Conservation (phyloP, 306 rosid species). For the Bauhinia variegata region DNA sequence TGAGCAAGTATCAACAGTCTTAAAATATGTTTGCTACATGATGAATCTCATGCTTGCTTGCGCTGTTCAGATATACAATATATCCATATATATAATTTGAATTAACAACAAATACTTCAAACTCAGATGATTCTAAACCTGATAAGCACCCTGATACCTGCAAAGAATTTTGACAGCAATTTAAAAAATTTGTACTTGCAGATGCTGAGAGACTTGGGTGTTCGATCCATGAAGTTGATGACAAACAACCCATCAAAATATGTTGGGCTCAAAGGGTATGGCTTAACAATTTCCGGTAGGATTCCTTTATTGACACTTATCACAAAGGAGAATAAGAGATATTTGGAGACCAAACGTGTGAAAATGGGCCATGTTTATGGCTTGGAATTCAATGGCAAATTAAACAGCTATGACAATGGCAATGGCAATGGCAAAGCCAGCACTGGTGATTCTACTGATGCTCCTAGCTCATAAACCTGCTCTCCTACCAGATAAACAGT, state of each 20-base stretch:
- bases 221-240: conserved; percentile 84
- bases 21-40: too few relatives aligned
- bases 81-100: too few relatives aligned
- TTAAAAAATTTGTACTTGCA: conserved; percentile 35
- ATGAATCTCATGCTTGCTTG: too few relatives aligned
- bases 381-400: conserved; percentile 40
- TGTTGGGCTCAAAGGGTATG: conserved; percentile 81
- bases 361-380: conserved; percentile 81
- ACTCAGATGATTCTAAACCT: too few relatives aligned
- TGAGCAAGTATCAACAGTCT: too few relatives aligned
- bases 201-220: conserved; percentile 80
- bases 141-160: too few relatives aligned
- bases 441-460: conserved; percentile 39
- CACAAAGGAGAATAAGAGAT: conserved; percentile 74
- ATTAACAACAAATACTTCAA: background rate
- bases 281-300: conserved; percentile 75
- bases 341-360: conserved; percentile 71
- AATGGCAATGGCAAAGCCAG: conserved; percentile 43
- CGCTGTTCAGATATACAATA: too few relatives aligned
- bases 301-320: conserved; percentile 72
- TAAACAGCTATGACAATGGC: conserved; percentile 41
- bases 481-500: background rate
- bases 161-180: background rate
- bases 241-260: conserved; percentile 90
- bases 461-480: conserved; percentile 30